Conservation (phyloP, 345 rosid genomes). For the Populus ilicifolia region DNA sequence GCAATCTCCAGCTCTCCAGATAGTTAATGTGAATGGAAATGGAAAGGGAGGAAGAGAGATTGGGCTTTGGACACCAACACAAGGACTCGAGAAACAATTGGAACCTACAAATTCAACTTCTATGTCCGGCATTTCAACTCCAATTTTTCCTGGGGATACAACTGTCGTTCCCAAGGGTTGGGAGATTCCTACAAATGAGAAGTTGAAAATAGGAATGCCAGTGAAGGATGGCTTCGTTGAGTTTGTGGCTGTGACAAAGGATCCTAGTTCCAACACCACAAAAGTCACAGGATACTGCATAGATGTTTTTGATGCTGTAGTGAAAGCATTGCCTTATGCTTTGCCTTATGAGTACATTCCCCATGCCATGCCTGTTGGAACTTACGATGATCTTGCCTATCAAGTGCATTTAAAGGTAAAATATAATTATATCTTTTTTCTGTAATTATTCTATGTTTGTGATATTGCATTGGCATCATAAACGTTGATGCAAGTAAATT, state of each 20-base stretch:
- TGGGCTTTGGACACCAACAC: slow-evolving; percentile 35
- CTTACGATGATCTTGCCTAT: slow-evolving; percentile 36
- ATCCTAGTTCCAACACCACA: slow-evolving; percentile 19
- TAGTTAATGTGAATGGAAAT: slow-evolving; percentile 37
- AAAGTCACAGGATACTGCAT: slow-evolving; percentile 65
- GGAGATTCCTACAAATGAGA: slow-evolving; percentile 32
- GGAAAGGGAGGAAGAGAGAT: slow-evolving; percentile 7
- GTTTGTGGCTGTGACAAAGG: slow-evolving; percentile 20
- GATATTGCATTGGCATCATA: not conserved
- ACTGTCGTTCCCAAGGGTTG: slow-evolving; percentile 32
- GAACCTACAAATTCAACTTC: not conserved
- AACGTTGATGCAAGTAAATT: not conserved
- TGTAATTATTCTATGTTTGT: not conserved
- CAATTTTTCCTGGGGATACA: slow-evolving; percentile 50
- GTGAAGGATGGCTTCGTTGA: slow-evolving; percentile 24
- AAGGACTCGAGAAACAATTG: slow-evolving; percentile 6
- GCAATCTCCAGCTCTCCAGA: slow-evolving; percentile 22
- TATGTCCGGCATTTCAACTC: not conserved
- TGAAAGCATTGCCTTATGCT: slow-evolving; percentile 71
- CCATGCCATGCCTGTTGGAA: slow-evolving; percentile 34
- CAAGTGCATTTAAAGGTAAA: slow-evolving; percentile 45
- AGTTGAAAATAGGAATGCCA: slow-evolving; percentile 43
- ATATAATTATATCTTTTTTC: not conserved
- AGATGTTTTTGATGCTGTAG: slow-evolving; percentile 69
- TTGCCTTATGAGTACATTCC: slow-evolving; percentile 56